Evolutionary conservation across 345 rosid genomes (phyloP).

Genomic region (Gossypium raimondii): DNA sequence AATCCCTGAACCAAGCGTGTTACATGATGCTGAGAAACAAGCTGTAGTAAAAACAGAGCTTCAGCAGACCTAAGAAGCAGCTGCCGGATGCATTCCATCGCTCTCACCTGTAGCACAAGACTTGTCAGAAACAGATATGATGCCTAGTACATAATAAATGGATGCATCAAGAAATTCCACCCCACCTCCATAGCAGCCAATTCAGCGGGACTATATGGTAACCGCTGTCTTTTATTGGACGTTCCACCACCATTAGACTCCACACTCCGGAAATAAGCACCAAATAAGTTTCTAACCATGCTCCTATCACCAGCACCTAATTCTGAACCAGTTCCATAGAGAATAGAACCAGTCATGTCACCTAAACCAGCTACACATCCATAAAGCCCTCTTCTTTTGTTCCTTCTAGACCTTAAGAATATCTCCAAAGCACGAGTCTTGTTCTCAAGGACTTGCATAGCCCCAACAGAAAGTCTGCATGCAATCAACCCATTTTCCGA

Average conservation of each 20-base stretch:
- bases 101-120: slow-evolving; percentile 63
- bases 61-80: slow-evolving; percentile 96
- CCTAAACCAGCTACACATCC: slow-evolving; percentile 92
- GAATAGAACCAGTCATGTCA: slow-evolving; percentile 83
- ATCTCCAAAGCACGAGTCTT: slow-evolving; percentile 85
- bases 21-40: slow-evolving; percentile 82
- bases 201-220: slow-evolving; percentile 83
- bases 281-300: slow-evolving; percentile 73
- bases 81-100: slow-evolving; percentile 95
- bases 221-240: slow-evolving; percentile 74
- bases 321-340: slow-evolving; percentile 69
- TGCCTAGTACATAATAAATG: slow-evolving; percentile 5
- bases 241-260: slow-evolving; percentile 62
- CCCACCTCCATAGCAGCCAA: slow-evolving; percentile 91
- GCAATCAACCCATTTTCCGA: slow-evolving; percentile 54
- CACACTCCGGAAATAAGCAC: slow-evolving; percentile 45
- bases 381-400: slow-evolving; percentile 92
- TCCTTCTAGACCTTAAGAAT: slow-evolving; percentile 81
- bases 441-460: slow-evolving; percentile 78
- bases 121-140: slow-evolving; percentile 17
- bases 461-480: slow-evolving; percentile 75
- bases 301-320: slow-evolving; percentile 65
- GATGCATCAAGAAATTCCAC: slow-evolving; percentile 20
- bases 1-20: slow-evolving; percentile 80
- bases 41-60: slow-evolving; percentile 86